These are phyloP conservation scores for Paramecium octaurelia DNA, from an alignment of 73 alveolate genomes.

Conservation along the genomic window DNA sequence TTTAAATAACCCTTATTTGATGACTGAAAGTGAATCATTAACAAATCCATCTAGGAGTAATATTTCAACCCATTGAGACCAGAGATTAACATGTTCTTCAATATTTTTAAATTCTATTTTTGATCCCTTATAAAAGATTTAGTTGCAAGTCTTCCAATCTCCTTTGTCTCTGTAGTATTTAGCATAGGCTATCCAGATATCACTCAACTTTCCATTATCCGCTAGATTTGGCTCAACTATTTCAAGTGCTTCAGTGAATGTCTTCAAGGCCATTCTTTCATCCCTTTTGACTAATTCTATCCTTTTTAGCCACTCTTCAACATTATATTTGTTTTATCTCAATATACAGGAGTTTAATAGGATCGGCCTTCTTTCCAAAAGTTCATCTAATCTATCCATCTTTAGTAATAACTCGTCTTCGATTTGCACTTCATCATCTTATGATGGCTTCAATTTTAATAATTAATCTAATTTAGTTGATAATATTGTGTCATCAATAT, in stretches of 20 bases:
- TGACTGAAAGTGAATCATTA: slow-evolving; percentile 74
- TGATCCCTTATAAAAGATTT: slow-evolving; percentile 73
- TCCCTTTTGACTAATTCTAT: slow-evolving; percentile 76
- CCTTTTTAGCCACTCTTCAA: slow-evolving; percentile 91
- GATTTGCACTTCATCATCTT: slow-evolving; percentile 67
- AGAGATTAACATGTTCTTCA: slow-evolving; percentile 73
- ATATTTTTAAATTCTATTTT: slow-evolving; percentile 71
- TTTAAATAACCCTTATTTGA: slow-evolving; percentile 69
- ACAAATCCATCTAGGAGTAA: slow-evolving; percentile 72
- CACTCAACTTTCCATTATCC: slow-evolving; percentile 83
- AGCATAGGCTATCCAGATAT: slow-evolving; percentile 92
- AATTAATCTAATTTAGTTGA: background rate
- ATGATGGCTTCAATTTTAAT: background rate
- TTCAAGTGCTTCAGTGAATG: slow-evolving; percentile 89
- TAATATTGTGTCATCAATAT: slow-evolving; percentile 10
- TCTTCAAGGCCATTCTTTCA: slow-evolving; percentile 68
- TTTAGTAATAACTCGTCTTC: slow-evolving; percentile 71
- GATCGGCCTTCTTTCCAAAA: slow-evolving; percentile 88
- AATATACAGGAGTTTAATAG: slow-evolving; percentile 82
- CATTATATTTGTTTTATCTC: slow-evolving; percentile 93
- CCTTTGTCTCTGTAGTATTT: slow-evolving; percentile 76
- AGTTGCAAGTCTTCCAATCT: slow-evolving; percentile 71
- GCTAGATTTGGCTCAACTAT: slow-evolving; percentile 87
- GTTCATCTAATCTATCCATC: slow-evolving; percentile 80
- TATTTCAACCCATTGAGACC: slow-evolving; percentile 84